Evolutionary conservation across 352 stramenopile species (phyloP).

Genomic region (Globisporangium recalcitrans): DNA sequence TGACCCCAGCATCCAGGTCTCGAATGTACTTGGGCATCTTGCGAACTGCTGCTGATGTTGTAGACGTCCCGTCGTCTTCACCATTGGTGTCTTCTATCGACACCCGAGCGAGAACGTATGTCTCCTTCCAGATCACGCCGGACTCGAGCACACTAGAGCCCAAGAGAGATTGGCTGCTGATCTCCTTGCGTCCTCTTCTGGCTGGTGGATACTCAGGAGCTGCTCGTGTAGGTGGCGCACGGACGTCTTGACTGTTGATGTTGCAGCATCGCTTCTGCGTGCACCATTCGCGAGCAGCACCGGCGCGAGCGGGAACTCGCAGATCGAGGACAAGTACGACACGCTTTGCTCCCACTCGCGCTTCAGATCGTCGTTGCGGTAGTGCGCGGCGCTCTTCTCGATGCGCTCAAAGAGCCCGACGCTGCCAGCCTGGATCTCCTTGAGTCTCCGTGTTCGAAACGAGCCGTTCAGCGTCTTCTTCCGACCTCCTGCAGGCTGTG

Average conservation of each 20-base stretch:
- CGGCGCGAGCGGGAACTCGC: slow-evolving; percentile 41
- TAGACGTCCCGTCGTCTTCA: not conserved
- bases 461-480: slow-evolving; percentile 41
- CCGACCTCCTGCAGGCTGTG: slow-evolving; percentile 13
- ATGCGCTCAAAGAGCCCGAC: slow-evolving; percentile 49
- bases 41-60: not conserved
- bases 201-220: slow-evolving; percentile 25
- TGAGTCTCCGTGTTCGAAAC: slow-evolving; percentile 46
- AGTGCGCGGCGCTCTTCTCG: slow-evolving; percentile 55
- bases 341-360: slow-evolving; percentile 68
- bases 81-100: slow-evolving; percentile 1
- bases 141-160: slow-evolving; percentile 29
- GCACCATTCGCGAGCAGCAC: slow-evolving; percentile 19
- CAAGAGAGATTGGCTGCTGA: slow-evolving; percentile 6
- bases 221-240: slow-evolving; percentile 4
- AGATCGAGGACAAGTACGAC: slow-evolving; percentile 68
- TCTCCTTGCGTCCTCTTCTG: slow-evolving; percentile 13
- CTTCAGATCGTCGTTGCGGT: slow-evolving; percentile 47
- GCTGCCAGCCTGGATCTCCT: slow-evolving; percentile 65
- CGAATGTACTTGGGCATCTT: slow-evolving; percentile 9
- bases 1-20: slow-evolving; percentile 2
- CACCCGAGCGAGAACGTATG: slow-evolving; percentile 43
- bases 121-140: slow-evolving; percentile 48
- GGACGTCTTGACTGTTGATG: not conserved
- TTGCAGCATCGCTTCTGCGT: not conserved